These are phyloP conservation scores for Fusarium stilboides DNA, from an alignment of 2,329 filamentous ascomycete species.

Conservation along the genomic window DNA sequence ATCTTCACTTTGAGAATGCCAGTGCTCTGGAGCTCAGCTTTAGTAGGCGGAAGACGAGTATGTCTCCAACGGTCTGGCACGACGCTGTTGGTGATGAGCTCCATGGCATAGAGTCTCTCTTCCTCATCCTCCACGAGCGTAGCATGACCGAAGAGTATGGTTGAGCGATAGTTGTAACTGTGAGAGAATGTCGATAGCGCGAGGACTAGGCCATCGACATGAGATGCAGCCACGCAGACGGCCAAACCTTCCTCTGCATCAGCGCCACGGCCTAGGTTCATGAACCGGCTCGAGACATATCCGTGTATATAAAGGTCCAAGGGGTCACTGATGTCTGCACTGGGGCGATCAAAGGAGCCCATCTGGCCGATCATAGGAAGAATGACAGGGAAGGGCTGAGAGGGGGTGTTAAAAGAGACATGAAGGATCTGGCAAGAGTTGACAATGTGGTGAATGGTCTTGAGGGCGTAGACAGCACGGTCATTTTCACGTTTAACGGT, in stretches of 20 bases:
- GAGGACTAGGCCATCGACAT: constrained; percentile 85
- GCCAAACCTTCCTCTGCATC: constrained; percentile 68
- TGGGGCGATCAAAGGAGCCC: constrained; percentile 77
- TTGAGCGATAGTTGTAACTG: constrained; percentile 89
- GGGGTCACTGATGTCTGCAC: constrained; percentile 72
- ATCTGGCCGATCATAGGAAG: constrained; percentile 91
- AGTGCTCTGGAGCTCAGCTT: constrained; percentile 82
- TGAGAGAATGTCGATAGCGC: constrained; percentile 85
- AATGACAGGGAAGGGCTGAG: constrained; percentile 80
- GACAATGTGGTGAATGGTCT: constrained; percentile 81
- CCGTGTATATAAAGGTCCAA: constrained; percentile 87
- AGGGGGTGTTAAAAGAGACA: constrained; percentile 79
- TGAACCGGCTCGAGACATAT: constrained; percentile 84
- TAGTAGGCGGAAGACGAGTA: constrained; percentile 78
- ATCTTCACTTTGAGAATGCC: constrained; percentile 79
- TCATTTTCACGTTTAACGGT: constrained; percentile 77
- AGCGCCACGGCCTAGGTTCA: constrained; percentile 69
- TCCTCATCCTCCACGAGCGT: constrained; percentile 74
- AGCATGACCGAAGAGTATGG: constrained; percentile 82
- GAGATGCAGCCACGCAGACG: constrained; percentile 79
- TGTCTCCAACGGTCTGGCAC: constrained; percentile 78
- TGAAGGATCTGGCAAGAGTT: constrained; percentile 82
- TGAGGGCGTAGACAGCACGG: constrained; percentile 78
- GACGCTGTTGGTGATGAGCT: constrained; percentile 82
- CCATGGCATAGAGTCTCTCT: constrained; percentile 85